A percentile compares a stretch with the other conserved stretches of the same genome.
These are phyloP conservation scores for Clavariopsis aquatica DNA, from an alignment of 495 filamentous ascomycete genomes.

Conservation along the genomic window DNA sequence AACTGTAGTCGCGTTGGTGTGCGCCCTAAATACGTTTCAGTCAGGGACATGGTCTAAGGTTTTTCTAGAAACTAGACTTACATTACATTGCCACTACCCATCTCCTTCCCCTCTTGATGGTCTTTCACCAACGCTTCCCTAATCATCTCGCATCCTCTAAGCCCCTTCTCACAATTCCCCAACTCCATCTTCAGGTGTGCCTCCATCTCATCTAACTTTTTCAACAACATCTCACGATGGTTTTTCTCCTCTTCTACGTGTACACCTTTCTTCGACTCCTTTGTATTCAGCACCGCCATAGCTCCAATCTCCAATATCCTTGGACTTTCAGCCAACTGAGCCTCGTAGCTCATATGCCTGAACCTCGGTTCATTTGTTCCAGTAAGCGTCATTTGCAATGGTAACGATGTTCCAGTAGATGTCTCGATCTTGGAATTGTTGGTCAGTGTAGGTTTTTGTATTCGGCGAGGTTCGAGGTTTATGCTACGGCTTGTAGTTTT, in stretches of 20 bases:
- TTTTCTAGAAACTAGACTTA: no score
- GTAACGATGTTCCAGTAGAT: not conserved
- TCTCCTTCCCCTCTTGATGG: not conserved
- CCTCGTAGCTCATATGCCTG: conserved; percentile 14
- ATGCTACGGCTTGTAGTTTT: not conserved
- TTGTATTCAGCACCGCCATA: conserved; percentile 18
- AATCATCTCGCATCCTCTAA: conserved; percentile 11
- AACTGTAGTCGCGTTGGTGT: not conserved
- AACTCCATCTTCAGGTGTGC: not conserved
- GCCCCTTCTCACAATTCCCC: conserved; percentile 9
- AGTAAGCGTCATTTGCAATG: not conserved
- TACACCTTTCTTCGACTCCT: not conserved
- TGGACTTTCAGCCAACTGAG: not conserved
- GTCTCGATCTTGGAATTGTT: not conserved
- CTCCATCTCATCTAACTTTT: conserved; percentile 12
- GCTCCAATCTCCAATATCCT: conserved; percentile 28
- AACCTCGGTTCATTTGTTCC: not conserved
- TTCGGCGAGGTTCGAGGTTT: not conserved
- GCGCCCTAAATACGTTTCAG: not conserved
- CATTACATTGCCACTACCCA: not conserved
- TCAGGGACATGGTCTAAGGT: no score
- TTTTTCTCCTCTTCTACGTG: not conserved
- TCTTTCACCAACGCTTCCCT: conserved; percentile 3
- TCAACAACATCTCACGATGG: not conserved
- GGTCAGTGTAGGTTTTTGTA: not conserved